Percentiles rank a stretch among this genome's conserved stretches.
Conservation (phyloP, 352 stramenopile genomes). For the Pseudoperonospora humuli region DNA sequence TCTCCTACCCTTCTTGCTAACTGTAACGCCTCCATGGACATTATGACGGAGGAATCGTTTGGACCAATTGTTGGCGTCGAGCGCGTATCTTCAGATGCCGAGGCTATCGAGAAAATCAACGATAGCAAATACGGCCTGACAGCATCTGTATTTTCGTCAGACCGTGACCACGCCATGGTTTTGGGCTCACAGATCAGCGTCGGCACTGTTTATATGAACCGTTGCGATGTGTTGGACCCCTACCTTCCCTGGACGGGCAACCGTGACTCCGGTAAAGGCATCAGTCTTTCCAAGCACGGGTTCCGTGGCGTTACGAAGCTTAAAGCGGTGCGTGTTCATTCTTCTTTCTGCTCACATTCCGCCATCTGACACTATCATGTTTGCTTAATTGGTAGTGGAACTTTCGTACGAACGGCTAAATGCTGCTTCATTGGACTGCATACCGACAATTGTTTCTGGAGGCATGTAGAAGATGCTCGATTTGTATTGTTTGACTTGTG, state of each 20-base stretch:
- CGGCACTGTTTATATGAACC: slow-evolving; percentile 83
- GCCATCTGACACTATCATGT: slow-evolving; percentile 5
- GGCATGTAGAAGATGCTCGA: too few species aligned
- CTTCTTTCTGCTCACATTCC: neutral
- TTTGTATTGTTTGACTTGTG: too few species aligned
- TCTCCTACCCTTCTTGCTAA: slow-evolving; percentile 64
- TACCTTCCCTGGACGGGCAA: slow-evolving; percentile 76
- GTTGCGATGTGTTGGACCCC: slow-evolving; percentile 73
- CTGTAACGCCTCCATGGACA: slow-evolving; percentile 59
- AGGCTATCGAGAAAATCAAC: slow-evolving; percentile 75
- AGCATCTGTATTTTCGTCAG: slow-evolving; percentile 58
- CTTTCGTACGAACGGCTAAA: slow-evolving; percentile 26
- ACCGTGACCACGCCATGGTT: slow-evolving; percentile 45
- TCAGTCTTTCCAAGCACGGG: slow-evolving; percentile 76
- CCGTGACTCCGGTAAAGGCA: slow-evolving; percentile 74
- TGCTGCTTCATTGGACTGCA: too few species aligned
- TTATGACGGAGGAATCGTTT: slow-evolving; percentile 82
- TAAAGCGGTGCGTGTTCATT: slow-evolving; percentile 47
- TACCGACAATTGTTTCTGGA: too few species aligned
- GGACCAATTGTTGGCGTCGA: slow-evolving; percentile 74
- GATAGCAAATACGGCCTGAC: slow-evolving; percentile 77
- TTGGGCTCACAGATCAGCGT: slow-evolving; percentile 54
- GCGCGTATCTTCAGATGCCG: slow-evolving; percentile 57
- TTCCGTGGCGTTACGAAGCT: slow-evolving; percentile 73
- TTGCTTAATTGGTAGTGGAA: slow-evolving; percentile 41